Percentiles rank a stretch among this genome's conserved stretches.
Conservation (phyloP, 257 asterid species). For the Solanum bulbocastanum region DNA sequence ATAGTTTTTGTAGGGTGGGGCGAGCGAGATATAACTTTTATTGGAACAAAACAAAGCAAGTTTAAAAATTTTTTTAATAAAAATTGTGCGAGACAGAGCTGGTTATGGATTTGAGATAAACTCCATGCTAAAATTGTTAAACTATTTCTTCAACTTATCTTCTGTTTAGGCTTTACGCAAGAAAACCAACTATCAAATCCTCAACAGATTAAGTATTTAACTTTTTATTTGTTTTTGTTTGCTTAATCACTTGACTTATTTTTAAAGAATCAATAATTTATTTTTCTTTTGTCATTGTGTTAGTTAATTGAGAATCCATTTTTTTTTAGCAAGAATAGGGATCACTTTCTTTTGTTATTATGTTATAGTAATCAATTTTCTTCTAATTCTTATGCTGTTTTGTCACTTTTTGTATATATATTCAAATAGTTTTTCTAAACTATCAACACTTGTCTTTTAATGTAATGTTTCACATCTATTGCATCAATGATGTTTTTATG, state of each 20-base stretch:
- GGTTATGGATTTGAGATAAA: neutral
- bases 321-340: too few relatives aligned
- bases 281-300: neutral
- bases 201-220: neutral
- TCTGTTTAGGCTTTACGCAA: neutral
- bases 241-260: neutral
- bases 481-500: neutral
- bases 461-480: neutral
- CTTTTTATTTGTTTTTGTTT: too few relatives aligned
- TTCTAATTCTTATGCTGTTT: too few relatives aligned
- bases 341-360: neutral
- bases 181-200: neutral
- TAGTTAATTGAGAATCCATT: neutral
- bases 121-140: neutral
- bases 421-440: neutral
- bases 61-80: too few relatives aligned
- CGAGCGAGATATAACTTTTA: neutral
- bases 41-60: too few relatives aligned
- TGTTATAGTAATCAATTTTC: neutral
- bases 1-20: too few relatives aligned
- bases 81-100: neutral
- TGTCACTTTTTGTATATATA: neutral
- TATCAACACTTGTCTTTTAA: neutral
- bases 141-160: neutral
- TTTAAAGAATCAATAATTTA: too few relatives aligned